A percentile compares a stretch with the other conserved stretches of the same genome.
phyloP scores from a whole-genome alignment of 306 rosid genomes.

The cucumber (Cucumis sativus) region Cucumber_9930_V3 NC_026659.2:3871501-3872000 shows the following conservation, averaged over 20 bases:
- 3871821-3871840: no score
- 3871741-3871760: no score
- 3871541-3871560: background rate
- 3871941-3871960: no score
- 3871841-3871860: no score
- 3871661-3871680: background rate
- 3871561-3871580: constrained; percentile 1
- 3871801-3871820: no score
- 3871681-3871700: background rate
- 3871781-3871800: no score
- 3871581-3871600: background rate
- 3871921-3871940: no score
- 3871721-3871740: no score
- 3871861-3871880: no score
- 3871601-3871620: background rate
- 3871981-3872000: constrained; percentile 6
- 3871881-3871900: no score
- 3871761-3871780: no score
- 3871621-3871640: background rate
- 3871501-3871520: background rate
- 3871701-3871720: no score
- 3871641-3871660: background rate
- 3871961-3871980: background rate
- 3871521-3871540: background rate
- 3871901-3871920: background rate